phyloP scores from a whole-genome alignment of 2,329 filamentous ascomycete genomes.

The Xylariaceae sp. region DNA sequence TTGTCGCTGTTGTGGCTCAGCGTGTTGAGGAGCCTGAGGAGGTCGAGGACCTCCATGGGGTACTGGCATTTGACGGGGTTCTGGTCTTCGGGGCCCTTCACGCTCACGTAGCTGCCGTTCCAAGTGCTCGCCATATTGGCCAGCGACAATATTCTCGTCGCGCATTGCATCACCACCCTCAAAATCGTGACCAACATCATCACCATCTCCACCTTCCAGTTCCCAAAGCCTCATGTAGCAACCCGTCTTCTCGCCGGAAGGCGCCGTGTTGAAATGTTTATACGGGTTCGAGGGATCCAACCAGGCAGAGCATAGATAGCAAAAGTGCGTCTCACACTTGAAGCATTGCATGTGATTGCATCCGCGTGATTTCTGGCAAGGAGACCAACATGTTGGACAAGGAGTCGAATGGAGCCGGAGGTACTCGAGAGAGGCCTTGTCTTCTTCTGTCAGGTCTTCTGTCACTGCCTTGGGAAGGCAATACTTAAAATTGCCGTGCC shows the following conservation, averaged over 20 bases:
- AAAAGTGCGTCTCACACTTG: slow-evolving; percentile 87
- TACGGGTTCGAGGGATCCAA: slow-evolving; percentile 78
- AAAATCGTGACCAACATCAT: slow-evolving; percentile 44
- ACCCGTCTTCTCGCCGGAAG: slow-evolving; percentile 46
- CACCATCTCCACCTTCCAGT: slow-evolving; percentile 71
- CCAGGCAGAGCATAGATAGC: slow-evolving; percentile 90
- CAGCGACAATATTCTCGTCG: slow-evolving; percentile 19
- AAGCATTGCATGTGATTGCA: slow-evolving; percentile 98
- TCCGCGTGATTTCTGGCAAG: slow-evolving; percentile 83
- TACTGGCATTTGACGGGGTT: slow-evolving; percentile 1
- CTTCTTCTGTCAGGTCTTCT: slow-evolving; percentile 73
- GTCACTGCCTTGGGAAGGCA: slow-evolving; percentile 62
- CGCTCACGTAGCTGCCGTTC: slow-evolving; percentile 25
- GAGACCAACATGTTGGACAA: slow-evolving; percentile 81
- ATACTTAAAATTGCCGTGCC: slow-evolving; percentile 81
- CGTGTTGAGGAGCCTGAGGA: slow-evolving; percentile 6
- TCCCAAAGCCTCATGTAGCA: slow-evolving; percentile 92
- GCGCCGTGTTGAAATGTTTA: slow-evolving; percentile 71
- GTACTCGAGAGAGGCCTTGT: slow-evolving; percentile 82
- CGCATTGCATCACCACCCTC: slow-evolving; percentile 34
- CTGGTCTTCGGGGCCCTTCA: slow-evolving; percentile 25
- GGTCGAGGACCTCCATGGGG: slow-evolving; percentile 24
- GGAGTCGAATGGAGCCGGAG: slow-evolving; percentile 74
- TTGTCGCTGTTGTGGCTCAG: slow-evolving; percentile 25
- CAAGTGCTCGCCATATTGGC: slow-evolving; percentile 23